Percentiles rank a stretch among this genome's conserved stretches.
Evolutionary conservation across 1,139 yeast species (phyloP).

Genomic region (Zygotorulaspora mrakii): DNA sequence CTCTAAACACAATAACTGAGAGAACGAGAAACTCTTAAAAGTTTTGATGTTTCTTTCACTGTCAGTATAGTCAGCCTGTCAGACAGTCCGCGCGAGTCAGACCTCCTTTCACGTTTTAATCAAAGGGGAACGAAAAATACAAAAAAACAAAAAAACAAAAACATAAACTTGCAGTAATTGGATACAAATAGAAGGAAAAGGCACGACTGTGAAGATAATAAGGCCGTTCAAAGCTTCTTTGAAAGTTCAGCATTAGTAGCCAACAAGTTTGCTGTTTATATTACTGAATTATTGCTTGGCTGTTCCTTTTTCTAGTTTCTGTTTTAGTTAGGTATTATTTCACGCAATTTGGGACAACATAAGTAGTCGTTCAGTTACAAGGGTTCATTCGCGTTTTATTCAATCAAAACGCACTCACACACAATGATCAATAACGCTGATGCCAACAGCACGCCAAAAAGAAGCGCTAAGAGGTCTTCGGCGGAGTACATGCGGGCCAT

Average conservation of each 20-base stretch:
- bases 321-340: too few relatives aligned
- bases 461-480: slow-evolving; percentile 16
- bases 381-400: not conserved
- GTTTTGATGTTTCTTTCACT: too few relatives aligned
- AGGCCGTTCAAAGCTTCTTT: too few relatives aligned
- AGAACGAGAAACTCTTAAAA: too few relatives aligned
- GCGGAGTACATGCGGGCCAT: slow-evolving; percentile 18
- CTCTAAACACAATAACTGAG: too few relatives aligned
- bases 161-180: slow-evolving; percentile 2
- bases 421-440: slow-evolving; percentile 10
- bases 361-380: too few relatives aligned
- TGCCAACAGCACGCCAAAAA: slow-evolving; percentile 15
- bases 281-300: not conserved
- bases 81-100: too few relatives aligned
- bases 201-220: slow-evolving; percentile 2
- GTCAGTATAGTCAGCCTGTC: too few relatives aligned
- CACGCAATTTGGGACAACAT: too few relatives aligned
- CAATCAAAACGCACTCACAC: slow-evolving; percentile 4
- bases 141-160: slow-evolving; percentile 4
- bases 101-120: not conserved
- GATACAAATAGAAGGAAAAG: too few relatives aligned
- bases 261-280: not conserved
- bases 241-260: not conserved
- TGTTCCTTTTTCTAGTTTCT: not conserved
- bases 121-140: slow-evolving; percentile 7